Evolutionary conservation across 306 rosid genomes (phyloP), one percentile per base, ranked within the genome.

Genomic region (Fragaria ananassa): DNA sequence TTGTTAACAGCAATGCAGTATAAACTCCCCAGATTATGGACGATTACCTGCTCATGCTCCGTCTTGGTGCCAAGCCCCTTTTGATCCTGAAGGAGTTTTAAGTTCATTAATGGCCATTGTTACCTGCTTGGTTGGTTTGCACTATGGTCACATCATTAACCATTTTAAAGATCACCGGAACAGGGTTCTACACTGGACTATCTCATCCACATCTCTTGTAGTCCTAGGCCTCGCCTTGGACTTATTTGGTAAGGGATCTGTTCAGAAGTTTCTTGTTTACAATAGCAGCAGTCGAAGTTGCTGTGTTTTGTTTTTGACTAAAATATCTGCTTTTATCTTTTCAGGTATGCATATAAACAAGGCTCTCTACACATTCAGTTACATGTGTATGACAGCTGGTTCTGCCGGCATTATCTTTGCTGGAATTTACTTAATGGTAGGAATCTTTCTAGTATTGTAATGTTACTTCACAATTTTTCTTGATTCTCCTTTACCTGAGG

Each of bases 51-150:
- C 87, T 51, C 84, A 80, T 85, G 97, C 99, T 82, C 99, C 99
- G 74, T 74, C 98, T 18, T 96, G 99, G 99, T 96, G 99, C 74
- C 98, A 92, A 79, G 93, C 99, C 72, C 98, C 99, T 75, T 96
- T 91, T 85, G 99, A 96, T 82, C 99, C 99, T 6, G 99, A 96
- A 89, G 99, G 99, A 68, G 82, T 96, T 71, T 78, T 96, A 71
- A 96, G 99, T 74, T 85, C 99, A 29, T 85, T 91, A 86, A 91
- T 96, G 99, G 98, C 98, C 10, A 63, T 96, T 61, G 93, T 91
- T 74, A 92, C 99, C 75, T 96, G 98, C 90, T 88, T 96, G 83
- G 35, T 96, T 79, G 99, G 99, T 72, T 77, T 96, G 89, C 98
- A 96, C 74, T 92, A 74, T 3, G 99, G 99, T 21, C 99, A 92